A percentile compares a stretch with the other conserved stretches of the same genome.
Evolutionary conservation across 2,329 filamentous ascomycete species (phyloP).

Genomic region (Stemphylium vesicarium): DNA sequence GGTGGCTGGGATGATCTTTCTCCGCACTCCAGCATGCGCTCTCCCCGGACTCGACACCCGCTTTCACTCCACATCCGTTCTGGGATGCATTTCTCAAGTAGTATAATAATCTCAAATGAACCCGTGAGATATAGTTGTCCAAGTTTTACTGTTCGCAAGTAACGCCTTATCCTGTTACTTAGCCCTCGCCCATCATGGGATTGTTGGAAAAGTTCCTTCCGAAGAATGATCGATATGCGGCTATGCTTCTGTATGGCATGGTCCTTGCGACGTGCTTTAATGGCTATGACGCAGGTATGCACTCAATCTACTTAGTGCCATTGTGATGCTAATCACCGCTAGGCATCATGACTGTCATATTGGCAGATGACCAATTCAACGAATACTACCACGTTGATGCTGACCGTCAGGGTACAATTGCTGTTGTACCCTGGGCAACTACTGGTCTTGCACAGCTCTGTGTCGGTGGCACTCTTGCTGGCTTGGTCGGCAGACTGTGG

Average conservation of each 20-base stretch:
- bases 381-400: constrained; percentile 11
- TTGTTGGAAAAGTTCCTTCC: constrained; percentile 8
- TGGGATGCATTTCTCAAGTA: neutral
- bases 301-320: neutral
- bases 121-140: neutral
- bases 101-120: neutral
- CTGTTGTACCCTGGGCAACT: constrained; percentile 2
- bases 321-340: neutral
- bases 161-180: neutral
- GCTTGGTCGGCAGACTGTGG: constrained; percentile 2
- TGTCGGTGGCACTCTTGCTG: constrained; percentile 6
- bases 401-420: constrained; percentile 3
- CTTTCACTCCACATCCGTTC: neutral
- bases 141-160: neutral
- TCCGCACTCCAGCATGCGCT: neutral
- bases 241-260: constrained; percentile 12
- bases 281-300: constrained; percentile 13
- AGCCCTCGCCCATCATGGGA: neutral
- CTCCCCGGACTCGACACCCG: neutral
- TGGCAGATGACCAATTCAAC: constrained; percentile 8
- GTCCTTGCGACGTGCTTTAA: constrained; percentile 14
- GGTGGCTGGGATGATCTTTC: neutral
- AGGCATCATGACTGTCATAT: constrained; percentile 14
- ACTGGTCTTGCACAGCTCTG: constrained; percentile 9
- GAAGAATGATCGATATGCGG: constrained; percentile 11